Conservation (phyloP, 768 basidiomycete species). For the Pilatotrama ljubarskyi region DNA sequence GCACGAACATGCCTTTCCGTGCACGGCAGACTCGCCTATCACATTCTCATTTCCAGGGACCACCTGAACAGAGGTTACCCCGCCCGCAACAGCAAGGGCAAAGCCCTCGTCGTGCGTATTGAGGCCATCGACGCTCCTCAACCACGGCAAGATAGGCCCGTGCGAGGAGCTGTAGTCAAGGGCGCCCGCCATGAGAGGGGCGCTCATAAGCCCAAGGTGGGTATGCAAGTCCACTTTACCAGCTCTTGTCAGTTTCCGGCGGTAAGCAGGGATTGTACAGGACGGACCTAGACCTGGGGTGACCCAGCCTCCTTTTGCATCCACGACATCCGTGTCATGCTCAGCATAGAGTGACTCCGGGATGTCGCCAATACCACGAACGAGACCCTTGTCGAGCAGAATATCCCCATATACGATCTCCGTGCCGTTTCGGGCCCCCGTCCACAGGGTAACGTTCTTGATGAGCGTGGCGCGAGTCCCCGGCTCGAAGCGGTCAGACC, state of each 20-base stretch:
- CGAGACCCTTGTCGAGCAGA: slow-evolving; percentile 64
- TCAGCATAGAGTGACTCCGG: slow-evolving; percentile 37
- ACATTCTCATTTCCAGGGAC: slow-evolving; percentile 76
- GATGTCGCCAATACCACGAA: slow-evolving; percentile 59
- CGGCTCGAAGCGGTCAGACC: slow-evolving; percentile 64
- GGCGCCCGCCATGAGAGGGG: slow-evolving; percentile 52
- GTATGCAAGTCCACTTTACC: slow-evolving; percentile 48
- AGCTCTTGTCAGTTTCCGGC: not conserved
- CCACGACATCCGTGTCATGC: slow-evolving; percentile 51
- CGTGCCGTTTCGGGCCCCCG: slow-evolving; percentile 56
- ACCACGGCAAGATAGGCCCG: slow-evolving; percentile 72
- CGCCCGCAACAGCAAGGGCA: slow-evolving; percentile 76
- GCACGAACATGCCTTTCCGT: not conserved
- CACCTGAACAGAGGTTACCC: slow-evolving; percentile 83
- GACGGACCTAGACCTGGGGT: slow-evolving; percentile 61
- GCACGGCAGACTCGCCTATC: slow-evolving; percentile 50
- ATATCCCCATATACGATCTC: slow-evolving; percentile 61
- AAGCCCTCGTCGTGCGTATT: slow-evolving; percentile 84
- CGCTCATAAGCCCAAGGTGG: slow-evolving; percentile 71
- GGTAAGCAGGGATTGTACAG: slow-evolving; percentile 22
- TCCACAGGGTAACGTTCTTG: slow-evolving; percentile 68
- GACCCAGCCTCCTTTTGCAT: slow-evolving; percentile 64
- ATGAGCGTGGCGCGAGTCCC: slow-evolving; percentile 70
- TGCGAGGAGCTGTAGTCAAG: slow-evolving; percentile 57
- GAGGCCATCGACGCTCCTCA: slow-evolving; percentile 81